A percentile compares a stretch with the other conserved stretches of the same genome.
These are phyloP conservation scores for Seiridium unicorne DNA, from an alignment of 2,329 filamentous ascomycete genomes.

Conservation along the genomic window DNA sequence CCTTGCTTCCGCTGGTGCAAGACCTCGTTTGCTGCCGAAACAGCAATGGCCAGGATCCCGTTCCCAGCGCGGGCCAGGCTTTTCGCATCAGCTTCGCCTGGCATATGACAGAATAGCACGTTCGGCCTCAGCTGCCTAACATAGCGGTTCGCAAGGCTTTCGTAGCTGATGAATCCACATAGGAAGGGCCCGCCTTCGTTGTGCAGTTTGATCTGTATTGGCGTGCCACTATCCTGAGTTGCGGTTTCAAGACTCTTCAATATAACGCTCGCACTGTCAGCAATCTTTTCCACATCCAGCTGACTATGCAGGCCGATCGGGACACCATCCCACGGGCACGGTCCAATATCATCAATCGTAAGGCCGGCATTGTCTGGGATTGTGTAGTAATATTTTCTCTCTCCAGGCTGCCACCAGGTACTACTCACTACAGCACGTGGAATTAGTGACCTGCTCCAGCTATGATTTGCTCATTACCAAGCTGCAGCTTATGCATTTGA, in stretches of 20 bases:
- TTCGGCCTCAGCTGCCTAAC: neutral
- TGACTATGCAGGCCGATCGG: neutral
- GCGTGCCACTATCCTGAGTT: neutral
- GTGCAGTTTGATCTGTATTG: slow-evolving; percentile 4
- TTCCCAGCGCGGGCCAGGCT: neutral
- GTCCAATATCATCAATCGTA: neutral
- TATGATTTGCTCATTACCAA: no score
- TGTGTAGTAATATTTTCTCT: neutral
- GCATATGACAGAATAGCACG: slow-evolving; percentile 9
- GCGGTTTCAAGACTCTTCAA: neutral
- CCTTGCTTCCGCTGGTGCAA: neutral
- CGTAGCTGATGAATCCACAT: slow-evolving; percentile 10
- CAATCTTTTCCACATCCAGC: slow-evolving; percentile 1
- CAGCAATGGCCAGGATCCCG: slow-evolving; percentile 2
- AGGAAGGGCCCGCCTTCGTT: slow-evolving; percentile 3
- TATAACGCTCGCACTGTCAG: neutral
- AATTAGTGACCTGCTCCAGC: no score
- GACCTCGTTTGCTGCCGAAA: neutral
- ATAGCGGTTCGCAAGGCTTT: slow-evolving; percentile 8
- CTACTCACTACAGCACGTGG: neutral
- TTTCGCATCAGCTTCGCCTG: slow-evolving; percentile 3
- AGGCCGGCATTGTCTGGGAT: neutral
- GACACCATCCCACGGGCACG: slow-evolving; percentile 5
- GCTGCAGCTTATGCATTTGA: no score
- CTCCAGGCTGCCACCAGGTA: neutral